Percentiles rank a stretch among this genome's conserved stretches.
phyloP scores from a whole-genome alignment of 2,329 filamentous ascomycete genomes.

The Fusarium napiforme region DNA sequence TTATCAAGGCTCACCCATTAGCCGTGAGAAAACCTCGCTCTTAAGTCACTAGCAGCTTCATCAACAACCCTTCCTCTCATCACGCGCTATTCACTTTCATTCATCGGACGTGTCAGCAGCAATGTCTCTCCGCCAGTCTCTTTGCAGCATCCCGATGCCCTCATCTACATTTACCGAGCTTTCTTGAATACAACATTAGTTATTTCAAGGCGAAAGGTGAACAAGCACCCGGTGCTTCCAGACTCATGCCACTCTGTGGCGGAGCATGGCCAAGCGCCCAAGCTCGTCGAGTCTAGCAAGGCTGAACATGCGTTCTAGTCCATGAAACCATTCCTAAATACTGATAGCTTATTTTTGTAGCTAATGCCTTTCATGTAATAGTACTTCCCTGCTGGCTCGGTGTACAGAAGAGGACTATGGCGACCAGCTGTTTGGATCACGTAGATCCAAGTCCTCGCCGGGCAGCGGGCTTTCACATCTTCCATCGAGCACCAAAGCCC shows the following conservation, averaged over 20 bases:
- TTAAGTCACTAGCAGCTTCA: neutral
- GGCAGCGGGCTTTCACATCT: neutral
- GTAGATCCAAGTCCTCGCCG: neutral
- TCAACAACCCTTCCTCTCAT: neutral
- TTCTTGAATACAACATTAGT: neutral
- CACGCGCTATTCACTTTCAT: conserved; percentile 5
- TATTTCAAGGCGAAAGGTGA: neutral
- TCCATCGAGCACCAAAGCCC: neutral
- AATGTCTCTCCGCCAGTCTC: neutral
- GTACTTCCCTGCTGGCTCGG: rapidly evolving
- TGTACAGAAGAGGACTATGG: conserved; percentile 3
- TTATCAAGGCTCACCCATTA: neutral
- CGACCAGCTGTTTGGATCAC: neutral
- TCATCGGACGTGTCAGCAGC: neutral
- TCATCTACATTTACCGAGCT: neutral
- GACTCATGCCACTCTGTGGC: neutral
- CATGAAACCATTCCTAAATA: neutral
- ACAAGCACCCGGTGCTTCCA: neutral
- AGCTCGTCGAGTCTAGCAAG: neutral
- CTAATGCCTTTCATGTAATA: neutral
- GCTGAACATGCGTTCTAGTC: neutral
- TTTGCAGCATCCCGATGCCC: neutral
- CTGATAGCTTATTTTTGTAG: rapidly evolving
- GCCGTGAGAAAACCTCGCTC: neutral
- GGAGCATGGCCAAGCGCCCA: neutral